Percentiles rank a stretch among this genome's conserved stretches.
Conservation (phyloP, 345 rosid species). For the Microcos paniculata region DNA sequence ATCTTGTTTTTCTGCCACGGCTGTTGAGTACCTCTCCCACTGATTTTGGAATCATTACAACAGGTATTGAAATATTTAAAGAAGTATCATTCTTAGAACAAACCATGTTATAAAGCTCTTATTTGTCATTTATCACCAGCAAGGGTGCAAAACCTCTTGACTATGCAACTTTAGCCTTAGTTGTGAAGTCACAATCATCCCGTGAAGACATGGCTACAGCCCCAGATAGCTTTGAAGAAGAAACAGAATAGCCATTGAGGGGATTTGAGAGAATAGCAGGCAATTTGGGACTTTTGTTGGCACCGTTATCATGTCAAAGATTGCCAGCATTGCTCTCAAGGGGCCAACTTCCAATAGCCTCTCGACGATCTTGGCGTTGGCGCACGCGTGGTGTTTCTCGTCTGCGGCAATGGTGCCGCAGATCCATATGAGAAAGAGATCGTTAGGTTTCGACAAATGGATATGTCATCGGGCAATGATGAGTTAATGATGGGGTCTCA, state of each 20-base stretch:
- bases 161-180: conserved; percentile 80
- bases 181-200: conserved; percentile 74
- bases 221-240: conserved; percentile 72
- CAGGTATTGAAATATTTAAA: conserved; percentile 71
- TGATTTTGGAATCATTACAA: conserved; percentile 73
- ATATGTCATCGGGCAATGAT: too few species aligned
- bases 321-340: too few species aligned
- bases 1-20: too few species aligned
- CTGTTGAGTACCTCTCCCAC: too few species aligned
- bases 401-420: too few species aligned
- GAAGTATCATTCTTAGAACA: conserved; percentile 56
- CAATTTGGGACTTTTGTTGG: conserved; percentile 43
- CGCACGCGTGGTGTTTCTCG: too few species aligned
- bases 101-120: conserved; percentile 80
- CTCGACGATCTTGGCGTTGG: too few species aligned
- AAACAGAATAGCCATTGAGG: conserved; percentile 58
- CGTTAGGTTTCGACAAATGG: too few species aligned
- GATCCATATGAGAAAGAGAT: too few species aligned
- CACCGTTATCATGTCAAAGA: too few species aligned
- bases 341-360: too few species aligned
- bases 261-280: conserved; percentile 64
- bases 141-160: conserved; percentile 74
- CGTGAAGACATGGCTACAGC: conserved; percentile 59
- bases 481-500: conserved; percentile 43
- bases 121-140: conserved; percentile 74